Conservation (phyloP, 305 asterid species). For the Rubia tinctorum region DNA sequence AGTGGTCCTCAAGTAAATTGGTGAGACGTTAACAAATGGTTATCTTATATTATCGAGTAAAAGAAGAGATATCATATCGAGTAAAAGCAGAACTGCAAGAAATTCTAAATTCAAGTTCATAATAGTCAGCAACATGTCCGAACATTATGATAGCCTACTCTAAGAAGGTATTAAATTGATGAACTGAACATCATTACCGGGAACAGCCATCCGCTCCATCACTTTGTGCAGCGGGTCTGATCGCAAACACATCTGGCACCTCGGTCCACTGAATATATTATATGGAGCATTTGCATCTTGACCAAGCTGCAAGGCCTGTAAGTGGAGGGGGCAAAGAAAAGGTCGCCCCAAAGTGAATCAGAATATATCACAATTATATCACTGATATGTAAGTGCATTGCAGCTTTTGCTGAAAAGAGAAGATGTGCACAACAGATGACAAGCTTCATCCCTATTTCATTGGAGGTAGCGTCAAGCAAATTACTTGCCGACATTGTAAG, state of each 20-base stretch:
- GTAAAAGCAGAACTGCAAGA: too few relatives aligned
- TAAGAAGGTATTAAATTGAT: neutral
- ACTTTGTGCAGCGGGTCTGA: slow-evolving; percentile 66
- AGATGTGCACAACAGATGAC: too few relatives aligned
- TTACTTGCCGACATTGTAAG: too few relatives aligned
- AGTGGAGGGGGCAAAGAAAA: neutral
- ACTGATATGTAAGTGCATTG: too few relatives aligned
- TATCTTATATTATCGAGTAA: too few relatives aligned
- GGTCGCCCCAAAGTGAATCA: neutral
- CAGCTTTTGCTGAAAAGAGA: too few relatives aligned
- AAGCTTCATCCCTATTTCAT: too few relatives aligned
- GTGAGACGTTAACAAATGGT: neutral
- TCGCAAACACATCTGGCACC: slow-evolving; percentile 71
- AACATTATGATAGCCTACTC: neutral
- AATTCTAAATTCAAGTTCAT: neutral
- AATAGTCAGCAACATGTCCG: neutral
- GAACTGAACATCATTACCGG: slow-evolving; percentile 36
- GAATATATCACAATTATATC: neutral
- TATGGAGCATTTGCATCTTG: slow-evolving; percentile 52
- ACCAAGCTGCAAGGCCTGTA: slow-evolving; percentile 61
- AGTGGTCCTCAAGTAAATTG: neutral
- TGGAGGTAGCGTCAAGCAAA: too few relatives aligned
- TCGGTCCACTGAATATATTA: slow-evolving; percentile 50
- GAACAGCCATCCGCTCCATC: slow-evolving; percentile 60
- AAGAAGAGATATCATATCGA: too few relatives aligned